Conservation (phyloP, 768 basidiomycete genomes). For the Exidia glandulosa region DNA sequence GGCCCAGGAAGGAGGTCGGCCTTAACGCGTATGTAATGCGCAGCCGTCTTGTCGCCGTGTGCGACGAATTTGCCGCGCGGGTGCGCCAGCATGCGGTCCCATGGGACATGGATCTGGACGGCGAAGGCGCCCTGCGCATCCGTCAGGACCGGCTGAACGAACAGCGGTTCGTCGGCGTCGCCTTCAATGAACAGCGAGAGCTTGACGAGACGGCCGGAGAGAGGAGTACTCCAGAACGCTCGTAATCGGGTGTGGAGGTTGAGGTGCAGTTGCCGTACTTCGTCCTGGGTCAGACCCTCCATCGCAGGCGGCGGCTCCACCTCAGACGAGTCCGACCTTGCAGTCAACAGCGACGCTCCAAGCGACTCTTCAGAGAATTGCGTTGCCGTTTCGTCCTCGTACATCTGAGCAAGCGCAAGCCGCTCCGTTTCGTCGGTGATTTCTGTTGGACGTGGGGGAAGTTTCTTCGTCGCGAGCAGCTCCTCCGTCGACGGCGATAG, state of each 20-base stretch:
- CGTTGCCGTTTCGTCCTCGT: neutral
- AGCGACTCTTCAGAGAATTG: neutral
- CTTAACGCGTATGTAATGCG: neutral
- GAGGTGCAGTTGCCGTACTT: slow-evolving; percentile 47
- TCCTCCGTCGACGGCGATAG: slow-evolving; percentile 24
- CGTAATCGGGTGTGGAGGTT: slow-evolving; percentile 71
- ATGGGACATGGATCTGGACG: slow-evolving; percentile 46
- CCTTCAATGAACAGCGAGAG: slow-evolving; percentile 36
- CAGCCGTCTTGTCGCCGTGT: slow-evolving; percentile 30
- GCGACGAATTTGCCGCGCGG: slow-evolving; percentile 45
- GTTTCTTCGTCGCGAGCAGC: slow-evolving; percentile 31
- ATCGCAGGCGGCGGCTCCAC: neutral
- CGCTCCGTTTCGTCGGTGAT: slow-evolving; percentile 49
- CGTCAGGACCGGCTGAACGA: slow-evolving; percentile 41
- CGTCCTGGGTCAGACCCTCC: slow-evolving; percentile 3
- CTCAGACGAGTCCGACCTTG: too few species aligned
- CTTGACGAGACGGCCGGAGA: slow-evolving; percentile 51
- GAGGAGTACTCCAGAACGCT: slow-evolving; percentile 70
- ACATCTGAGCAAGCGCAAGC: slow-evolving; percentile 18
- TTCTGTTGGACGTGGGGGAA: slow-evolving; percentile 50
- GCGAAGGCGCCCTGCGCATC: slow-evolving; percentile 66
- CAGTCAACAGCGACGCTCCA: neutral
- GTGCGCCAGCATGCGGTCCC: slow-evolving; percentile 58
- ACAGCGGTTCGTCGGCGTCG: slow-evolving; percentile 34
- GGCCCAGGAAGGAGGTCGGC: slow-evolving; percentile 8